These are phyloP conservation scores for Leccinum subgranulosum DNA, from an alignment of 768 basidiomycete species.

Conservation along the genomic window DNA sequence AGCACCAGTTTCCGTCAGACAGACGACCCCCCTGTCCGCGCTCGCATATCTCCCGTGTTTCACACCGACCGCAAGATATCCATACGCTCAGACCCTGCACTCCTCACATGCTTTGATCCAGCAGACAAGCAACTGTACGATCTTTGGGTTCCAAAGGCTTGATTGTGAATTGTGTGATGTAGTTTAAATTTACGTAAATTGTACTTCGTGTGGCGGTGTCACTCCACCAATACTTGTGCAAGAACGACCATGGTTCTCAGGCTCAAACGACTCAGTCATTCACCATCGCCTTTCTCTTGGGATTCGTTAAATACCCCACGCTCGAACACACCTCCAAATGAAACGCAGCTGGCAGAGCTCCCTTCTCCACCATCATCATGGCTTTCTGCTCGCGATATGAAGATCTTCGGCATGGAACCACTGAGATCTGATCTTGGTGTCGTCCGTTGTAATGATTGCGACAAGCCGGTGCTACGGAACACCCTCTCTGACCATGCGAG, in stretches of 20 bases:
- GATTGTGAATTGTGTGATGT: not conserved
- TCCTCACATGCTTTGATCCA: constrained; percentile 73
- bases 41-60: constrained; percentile 19
- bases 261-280: constrained; percentile 41
- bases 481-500: constrained; percentile 74
- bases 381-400: constrained; percentile 86
- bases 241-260: constrained; percentile 39
- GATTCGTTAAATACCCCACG: constrained; percentile 38
- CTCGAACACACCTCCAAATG: constrained; percentile 29
- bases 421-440: constrained; percentile 64
- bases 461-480: constrained; percentile 75
- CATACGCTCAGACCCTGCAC: constrained; percentile 62
- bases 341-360: constrained; percentile 39
- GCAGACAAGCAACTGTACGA: constrained; percentile 75
- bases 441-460: constrained; percentile 77
- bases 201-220: not conserved
- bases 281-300: constrained; percentile 64
- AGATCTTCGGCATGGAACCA: constrained; percentile 77
- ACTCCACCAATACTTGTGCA: not conserved
- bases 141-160: constrained; percentile 59
- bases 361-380: constrained; percentile 80
- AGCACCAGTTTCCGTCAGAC: constrained; percentile 21
- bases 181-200: constrained; percentile 19
- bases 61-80: constrained; percentile 36
- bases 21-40: constrained; percentile 17